phyloP scores from a whole-genome alignment of 2,329 filamentous ascomycete species.

The Xylariales sp. region DNA sequence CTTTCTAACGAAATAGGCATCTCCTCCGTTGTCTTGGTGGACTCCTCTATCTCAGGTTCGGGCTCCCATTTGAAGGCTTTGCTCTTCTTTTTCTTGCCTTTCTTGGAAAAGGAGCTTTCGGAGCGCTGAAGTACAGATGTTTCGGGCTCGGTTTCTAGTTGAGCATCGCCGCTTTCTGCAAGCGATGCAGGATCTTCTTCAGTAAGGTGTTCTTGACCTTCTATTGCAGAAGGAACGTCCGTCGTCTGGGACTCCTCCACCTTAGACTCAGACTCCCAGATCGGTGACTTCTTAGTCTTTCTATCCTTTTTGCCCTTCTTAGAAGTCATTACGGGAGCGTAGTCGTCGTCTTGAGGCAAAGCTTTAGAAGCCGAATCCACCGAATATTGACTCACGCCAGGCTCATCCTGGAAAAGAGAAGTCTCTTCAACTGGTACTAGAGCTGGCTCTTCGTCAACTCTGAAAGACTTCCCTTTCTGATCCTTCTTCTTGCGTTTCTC shows the following conservation, averaged over 20 bases:
- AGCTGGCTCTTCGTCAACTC: background rate
- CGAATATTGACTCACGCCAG: background rate
- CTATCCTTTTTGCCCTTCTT: slow-evolving; percentile 29
- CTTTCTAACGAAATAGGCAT: background rate
- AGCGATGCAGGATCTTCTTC: slow-evolving; percentile 3
- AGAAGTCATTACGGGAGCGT: slow-evolving; percentile 17
- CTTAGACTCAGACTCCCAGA: slow-evolving; percentile 3
- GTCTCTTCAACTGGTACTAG: background rate
- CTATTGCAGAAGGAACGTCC: background rate
- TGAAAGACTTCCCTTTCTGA: background rate
- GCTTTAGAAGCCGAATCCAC: background rate
- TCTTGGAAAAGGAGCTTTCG: slow-evolving; percentile 10
- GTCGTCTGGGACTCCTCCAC: background rate
- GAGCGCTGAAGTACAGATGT: background rate
- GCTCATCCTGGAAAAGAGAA: background rate
- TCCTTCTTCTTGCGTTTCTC: too few species aligned
- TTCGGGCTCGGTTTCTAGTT: too few species aligned
- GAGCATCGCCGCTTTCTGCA: too few species aligned
- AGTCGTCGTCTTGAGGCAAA: slow-evolving; percentile 4
- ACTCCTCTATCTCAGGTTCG: background rate
- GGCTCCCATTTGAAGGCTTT: slow-evolving; percentile 17
- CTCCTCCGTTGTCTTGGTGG: background rate
- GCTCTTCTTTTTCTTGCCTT: slow-evolving; percentile 22
- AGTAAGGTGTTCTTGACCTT: too few species aligned
- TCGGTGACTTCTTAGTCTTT: slow-evolving; percentile 25